Conservation (phyloP, 305 asterid species). For the Rubia balearica region DNA sequence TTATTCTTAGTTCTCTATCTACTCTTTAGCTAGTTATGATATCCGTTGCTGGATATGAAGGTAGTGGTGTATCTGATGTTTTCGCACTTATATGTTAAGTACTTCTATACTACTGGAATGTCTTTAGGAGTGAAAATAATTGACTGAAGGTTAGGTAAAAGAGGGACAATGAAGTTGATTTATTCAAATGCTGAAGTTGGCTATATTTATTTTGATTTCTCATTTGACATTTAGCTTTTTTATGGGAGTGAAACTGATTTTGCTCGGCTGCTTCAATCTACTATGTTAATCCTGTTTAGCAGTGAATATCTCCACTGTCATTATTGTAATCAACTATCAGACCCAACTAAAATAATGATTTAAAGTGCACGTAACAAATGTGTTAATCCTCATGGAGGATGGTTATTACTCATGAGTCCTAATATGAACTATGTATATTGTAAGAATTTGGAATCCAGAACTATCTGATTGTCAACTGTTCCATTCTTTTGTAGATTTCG, state of each 20-base stretch:
- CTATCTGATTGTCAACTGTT: slow-evolving; percentile 14
- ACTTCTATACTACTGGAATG: background rate
- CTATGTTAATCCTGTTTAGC: background rate
- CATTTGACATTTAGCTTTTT: background rate
- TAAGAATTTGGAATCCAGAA: slow-evolving; percentile 5
- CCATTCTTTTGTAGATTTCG: slow-evolving; percentile 39
- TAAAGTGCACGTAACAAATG: background rate
- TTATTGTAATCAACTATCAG: background rate
- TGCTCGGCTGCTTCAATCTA: background rate
- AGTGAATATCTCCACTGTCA: background rate
- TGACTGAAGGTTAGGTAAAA: background rate
- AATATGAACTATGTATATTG: background rate
- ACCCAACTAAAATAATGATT: background rate
- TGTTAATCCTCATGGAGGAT: background rate
- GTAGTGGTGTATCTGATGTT: background rate
- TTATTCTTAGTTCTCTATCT: too few species aligned
- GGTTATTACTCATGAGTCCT: background rate
- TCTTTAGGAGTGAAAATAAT: background rate
- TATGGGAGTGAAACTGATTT: background rate
- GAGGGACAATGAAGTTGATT: background rate
- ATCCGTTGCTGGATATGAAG: too few species aligned
- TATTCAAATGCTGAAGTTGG: background rate
- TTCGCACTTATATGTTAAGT: background rate
- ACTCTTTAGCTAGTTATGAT: too few species aligned
- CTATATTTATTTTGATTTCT: background rate